A percentile compares a stretch with the other conserved stretches of the same genome.
Evolutionary conservation across 1,284 basidiomycete genomes (phyloP).

Genomic region (Xerocomus nothofagi): DNA sequence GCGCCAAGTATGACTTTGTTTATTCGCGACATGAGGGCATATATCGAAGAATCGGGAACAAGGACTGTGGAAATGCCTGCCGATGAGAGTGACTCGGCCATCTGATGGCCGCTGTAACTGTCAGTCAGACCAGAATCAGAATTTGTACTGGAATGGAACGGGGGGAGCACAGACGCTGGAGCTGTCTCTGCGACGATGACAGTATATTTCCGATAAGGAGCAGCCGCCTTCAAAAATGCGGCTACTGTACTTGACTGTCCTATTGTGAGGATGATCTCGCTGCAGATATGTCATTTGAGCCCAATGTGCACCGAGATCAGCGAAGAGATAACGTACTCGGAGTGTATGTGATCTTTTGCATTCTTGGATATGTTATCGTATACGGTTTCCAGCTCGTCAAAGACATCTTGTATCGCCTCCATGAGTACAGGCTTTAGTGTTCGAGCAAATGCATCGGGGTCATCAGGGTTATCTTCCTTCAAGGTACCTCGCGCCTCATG

Average conservation of each 20-base stretch:
- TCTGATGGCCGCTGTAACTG: conserved; percentile 83
- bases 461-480: conserved; percentile 67
- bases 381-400: conserved; percentile 95
- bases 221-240: conserved; percentile 88
- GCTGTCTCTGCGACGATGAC: conserved; percentile 96
- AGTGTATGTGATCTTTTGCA: conserved; percentile 95
- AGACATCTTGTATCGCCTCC: conserved; percentile 90
- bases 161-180: conserved; percentile 64
- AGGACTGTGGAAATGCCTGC: conserved; percentile 91
- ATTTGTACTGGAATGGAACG: neutral
- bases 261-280: conserved; percentile 94
- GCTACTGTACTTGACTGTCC: conserved; percentile 96
- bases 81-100: conserved; percentile 78
- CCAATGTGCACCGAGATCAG: neutral
- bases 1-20: conserved; percentile 95
- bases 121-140: conserved; percentile 5
- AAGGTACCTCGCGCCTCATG: conserved; percentile 51
- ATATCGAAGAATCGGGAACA: conserved; percentile 93
- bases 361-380: conserved; percentile 95
- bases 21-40: conserved; percentile 94
- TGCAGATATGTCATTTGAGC: conserved; percentile 35
- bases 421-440: conserved; percentile 78
- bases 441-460: conserved; percentile 71
- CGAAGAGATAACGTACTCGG: conserved; percentile 64
- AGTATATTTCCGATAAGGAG: conserved; percentile 90